Conservation (phyloP, 805 yeast genomes). For the Grigorovia yakushimaensis region DNA sequence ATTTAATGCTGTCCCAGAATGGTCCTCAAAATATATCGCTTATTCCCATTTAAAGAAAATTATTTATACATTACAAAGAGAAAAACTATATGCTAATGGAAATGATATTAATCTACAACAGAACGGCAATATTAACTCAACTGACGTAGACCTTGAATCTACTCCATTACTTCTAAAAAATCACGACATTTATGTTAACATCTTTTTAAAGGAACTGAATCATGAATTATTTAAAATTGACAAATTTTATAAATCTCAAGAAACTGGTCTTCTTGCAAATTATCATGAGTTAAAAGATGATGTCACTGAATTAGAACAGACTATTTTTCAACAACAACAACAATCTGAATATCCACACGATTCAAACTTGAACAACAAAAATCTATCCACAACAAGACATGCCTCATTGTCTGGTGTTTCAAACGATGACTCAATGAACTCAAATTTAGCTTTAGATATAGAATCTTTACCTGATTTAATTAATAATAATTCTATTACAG, state of each 20-base stretch:
- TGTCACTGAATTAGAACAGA: conserved; percentile 46
- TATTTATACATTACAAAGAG: conserved; percentile 74
- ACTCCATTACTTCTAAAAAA: conserved; percentile 16
- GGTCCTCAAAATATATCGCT: conserved; percentile 88
- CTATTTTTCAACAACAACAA: neutral
- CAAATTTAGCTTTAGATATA: conserved; percentile 1
- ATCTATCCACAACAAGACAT: neutral
- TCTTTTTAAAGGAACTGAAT: conserved; percentile 67
- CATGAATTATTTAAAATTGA: conserved; percentile 70
- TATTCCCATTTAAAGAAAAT: conserved; percentile 81
- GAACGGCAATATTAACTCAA: neutral
- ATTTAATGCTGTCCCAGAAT: conserved; percentile 96
- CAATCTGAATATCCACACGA: neutral
- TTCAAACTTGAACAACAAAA: neutral
- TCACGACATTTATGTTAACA: conserved; percentile 35
- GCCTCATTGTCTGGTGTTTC: neutral
- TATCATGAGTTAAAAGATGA: conserved; percentile 53
- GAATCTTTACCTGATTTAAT: conserved; percentile 3
- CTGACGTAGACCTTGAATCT: conserved; percentile 8
- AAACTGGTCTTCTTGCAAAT: conserved; percentile 30
- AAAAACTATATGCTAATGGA: conserved; percentile 26
- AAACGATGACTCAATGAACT: conserved; percentile 1
- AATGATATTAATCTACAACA: neutral
- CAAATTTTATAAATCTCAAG: conserved; percentile 60
- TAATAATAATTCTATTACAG: neutral